Percentiles rank a stretch among this genome's conserved stretches.
phyloP scores from a whole-genome alignment of 108 stramenopile species.

The Nitzschia inconspicua region DNA sequence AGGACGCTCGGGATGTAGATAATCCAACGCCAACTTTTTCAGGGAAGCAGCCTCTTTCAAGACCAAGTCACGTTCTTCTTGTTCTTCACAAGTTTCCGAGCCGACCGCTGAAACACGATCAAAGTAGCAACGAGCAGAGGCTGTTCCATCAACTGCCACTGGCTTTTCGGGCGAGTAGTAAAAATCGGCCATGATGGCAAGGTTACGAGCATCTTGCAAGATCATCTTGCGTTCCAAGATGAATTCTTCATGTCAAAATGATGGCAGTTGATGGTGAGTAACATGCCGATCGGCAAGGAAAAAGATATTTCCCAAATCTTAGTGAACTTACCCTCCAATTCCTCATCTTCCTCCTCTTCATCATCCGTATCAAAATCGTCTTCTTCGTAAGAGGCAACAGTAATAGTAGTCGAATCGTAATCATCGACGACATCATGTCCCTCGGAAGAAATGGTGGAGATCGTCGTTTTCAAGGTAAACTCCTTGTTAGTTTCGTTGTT shows the following conservation, averaged over 20 bases:
- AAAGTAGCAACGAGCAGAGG: slow-evolving; percentile 52
- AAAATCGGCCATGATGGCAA: slow-evolving; percentile 56
- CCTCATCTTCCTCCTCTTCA: slow-evolving; percentile 41
- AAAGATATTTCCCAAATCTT: neutral
- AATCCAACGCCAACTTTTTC: slow-evolving; percentile 31
- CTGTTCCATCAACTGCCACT: slow-evolving; percentile 34
- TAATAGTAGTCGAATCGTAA: slow-evolving; percentile 4
- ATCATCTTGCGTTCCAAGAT: slow-evolving; percentile 62
- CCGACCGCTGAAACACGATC: slow-evolving; percentile 44
- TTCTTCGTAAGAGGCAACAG: slow-evolving; percentile 43
- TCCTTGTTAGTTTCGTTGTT: slow-evolving; percentile 13
- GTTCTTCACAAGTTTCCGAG: slow-evolving; percentile 38
- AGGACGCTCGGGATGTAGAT: slow-evolving; percentile 37
- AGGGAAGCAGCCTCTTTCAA: slow-evolving; percentile 48
- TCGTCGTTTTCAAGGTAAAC: slow-evolving; percentile 24
- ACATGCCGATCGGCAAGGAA: no score
- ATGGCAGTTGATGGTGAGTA: neutral
- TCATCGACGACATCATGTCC: slow-evolving; percentile 7
- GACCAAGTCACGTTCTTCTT: slow-evolving; percentile 52
- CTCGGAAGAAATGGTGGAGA: slow-evolving; percentile 17
- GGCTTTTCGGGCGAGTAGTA: slow-evolving; percentile 59
- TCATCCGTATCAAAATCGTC: slow-evolving; percentile 41
- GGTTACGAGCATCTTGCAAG: slow-evolving; percentile 57
- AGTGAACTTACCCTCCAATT: neutral
- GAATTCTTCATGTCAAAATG: neutral